Evolutionary conservation across 164 flowering plant species (phyloP), one percentile per base, ranked within the genome.

Genomic region (Platanus orientalis): DNA sequence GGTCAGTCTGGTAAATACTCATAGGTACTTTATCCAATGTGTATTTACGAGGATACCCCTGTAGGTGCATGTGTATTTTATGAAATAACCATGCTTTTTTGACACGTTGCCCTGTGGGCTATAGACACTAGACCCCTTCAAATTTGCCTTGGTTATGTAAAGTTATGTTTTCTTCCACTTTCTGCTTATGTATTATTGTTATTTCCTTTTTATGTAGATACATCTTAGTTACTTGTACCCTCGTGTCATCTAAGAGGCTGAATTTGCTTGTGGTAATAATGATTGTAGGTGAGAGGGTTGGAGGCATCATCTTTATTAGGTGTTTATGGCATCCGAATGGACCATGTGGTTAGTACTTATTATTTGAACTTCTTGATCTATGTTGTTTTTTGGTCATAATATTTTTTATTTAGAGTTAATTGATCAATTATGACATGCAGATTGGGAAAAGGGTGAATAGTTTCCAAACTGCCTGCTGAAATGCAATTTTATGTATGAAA

Each of bases 291-390:
- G 40, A 66, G 62, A 65, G 76, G 61, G 57, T 69, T 71, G 81
- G 80, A 76, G 28, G 52, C 60, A n/a, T 72, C 80, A 19, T 27
- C 62, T 54, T 47, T 85, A 2, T 53, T 81, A 27, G 78, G 77
- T 27, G 72, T 73, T 39, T 89, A 76, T 75, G 96, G 97, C 72
- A 73, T 90, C 54, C 83, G 97, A 71, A n/a, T 56, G 54, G 90
- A 90, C 64, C 90, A 90, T 63, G 20, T 80, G 54, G 97, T 93
- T 63, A 80, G 82, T 75, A 42, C 10, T 59, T 12, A 9, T 12
- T 25, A 26, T 49, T 23, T 61, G 39, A 0, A 25, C 32, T 21
- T 2, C 1, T 47, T 42, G 19, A 16, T 24, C 21, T 51, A 47
- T 45, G 54, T 27, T 42, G 23, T 21, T 21, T 28, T 7, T 0